A percentile compares a stretch with the other conserved stretches of the same genome.
These are phyloP conservation scores for Beauveria scarabaeidicola DNA, from an alignment of 2,329 filamentous ascomycete species.

Conservation along the genomic window DNA sequence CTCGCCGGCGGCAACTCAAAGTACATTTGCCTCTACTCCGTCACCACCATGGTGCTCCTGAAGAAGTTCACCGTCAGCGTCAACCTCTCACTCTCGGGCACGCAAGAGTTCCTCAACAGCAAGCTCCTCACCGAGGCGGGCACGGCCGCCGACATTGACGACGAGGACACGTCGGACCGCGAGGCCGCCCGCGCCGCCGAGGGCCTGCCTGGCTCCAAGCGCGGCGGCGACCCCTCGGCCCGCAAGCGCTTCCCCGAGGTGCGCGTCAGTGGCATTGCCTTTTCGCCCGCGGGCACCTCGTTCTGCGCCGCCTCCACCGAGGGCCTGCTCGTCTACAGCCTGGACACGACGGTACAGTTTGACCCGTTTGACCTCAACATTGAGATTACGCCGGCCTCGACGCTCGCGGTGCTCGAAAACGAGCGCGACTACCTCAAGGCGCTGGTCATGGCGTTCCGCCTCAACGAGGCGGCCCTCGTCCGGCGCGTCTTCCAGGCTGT, in stretches of 20 bases:
- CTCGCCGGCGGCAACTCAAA: slow-evolving; percentile 94
- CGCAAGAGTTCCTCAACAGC: slow-evolving; percentile 94
- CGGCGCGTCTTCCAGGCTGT: slow-evolving; percentile 79
- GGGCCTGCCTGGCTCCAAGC: slow-evolving; percentile 74
- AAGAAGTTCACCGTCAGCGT: slow-evolving; percentile 95
- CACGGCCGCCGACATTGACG: slow-evolving; percentile 74
- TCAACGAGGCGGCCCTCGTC: slow-evolving; percentile 78
- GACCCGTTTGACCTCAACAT: slow-evolving; percentile 96
- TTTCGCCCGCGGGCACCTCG: slow-evolving; percentile 78
- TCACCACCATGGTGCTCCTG: slow-evolving; percentile 78
- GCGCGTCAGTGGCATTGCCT: slow-evolving; percentile 73
- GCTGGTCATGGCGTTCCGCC: slow-evolving; percentile 91
- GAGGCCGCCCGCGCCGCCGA: slow-evolving; percentile 72
- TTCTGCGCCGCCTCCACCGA: slow-evolving; percentile 96
- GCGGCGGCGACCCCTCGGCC: slow-evolving; percentile 71
- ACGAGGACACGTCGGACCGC: slow-evolving; percentile 78
- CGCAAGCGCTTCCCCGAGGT: slow-evolving; percentile 74
- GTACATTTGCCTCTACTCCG: slow-evolving; percentile 96
- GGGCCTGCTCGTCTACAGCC: slow-evolving; percentile 84
- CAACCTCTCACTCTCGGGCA: slow-evolving; percentile 91
- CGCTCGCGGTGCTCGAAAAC: slow-evolving; percentile 56
- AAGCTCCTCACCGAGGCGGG: slow-evolving; percentile 85
- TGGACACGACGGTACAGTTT: slow-evolving; percentile 77
- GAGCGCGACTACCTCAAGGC: slow-evolving; percentile 83
- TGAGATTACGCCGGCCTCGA: slow-evolving; percentile 81